Percentiles rank a stretch among this genome's conserved stretches.
phyloP scores from a whole-genome alignment of 2,329 filamentous ascomycete genomes.

The Penicillium sp. region DNA sequence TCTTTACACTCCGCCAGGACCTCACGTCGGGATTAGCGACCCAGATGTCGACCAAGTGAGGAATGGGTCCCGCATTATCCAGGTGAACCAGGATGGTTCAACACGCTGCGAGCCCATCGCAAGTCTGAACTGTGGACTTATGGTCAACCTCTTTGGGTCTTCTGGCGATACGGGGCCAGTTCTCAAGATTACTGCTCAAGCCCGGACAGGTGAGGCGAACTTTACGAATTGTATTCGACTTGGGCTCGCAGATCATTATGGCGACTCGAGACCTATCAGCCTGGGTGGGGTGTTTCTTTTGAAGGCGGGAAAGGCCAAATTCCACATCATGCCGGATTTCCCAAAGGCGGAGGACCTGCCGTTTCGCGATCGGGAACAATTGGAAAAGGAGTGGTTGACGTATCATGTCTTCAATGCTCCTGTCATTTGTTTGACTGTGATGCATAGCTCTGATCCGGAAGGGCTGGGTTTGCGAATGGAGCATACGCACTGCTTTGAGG shows the following conservation, averaged over 20 bases:
- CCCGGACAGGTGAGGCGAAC: conserved; percentile 22
- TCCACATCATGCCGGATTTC: conserved; percentile 53
- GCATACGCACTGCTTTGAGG: conserved; percentile 52
- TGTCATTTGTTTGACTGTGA: conserved; percentile 45
- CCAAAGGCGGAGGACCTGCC: conserved; percentile 28
- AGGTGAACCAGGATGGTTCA: conserved; percentile 6
- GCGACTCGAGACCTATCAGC: conserved; percentile 37
- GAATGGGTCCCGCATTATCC: conserved; percentile 16
- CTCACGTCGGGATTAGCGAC: not conserved
- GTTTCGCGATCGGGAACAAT: conserved; percentile 31
- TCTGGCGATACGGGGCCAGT: conserved; percentile 38
- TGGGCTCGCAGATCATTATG: conserved; percentile 30
- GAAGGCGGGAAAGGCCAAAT: conserved; percentile 38
- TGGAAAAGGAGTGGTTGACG: conserved; percentile 43
- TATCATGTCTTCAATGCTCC: conserved; percentile 43
- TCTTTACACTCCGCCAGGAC: conserved; percentile 30
- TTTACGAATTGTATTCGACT: conserved; percentile 23
- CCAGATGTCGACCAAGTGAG: conserved; percentile 2
- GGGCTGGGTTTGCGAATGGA: conserved; percentile 48
- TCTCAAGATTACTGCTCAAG: conserved; percentile 40
- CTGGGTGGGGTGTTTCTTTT: conserved; percentile 48
- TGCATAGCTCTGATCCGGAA: conserved; percentile 48
- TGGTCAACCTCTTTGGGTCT: conserved; percentile 49
- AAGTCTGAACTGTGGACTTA: conserved; percentile 43
- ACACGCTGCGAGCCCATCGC: conserved; percentile 24